Conservation (phyloP, 1,284 basidiomycete genomes). For the Polyporus tsugae region DNA sequence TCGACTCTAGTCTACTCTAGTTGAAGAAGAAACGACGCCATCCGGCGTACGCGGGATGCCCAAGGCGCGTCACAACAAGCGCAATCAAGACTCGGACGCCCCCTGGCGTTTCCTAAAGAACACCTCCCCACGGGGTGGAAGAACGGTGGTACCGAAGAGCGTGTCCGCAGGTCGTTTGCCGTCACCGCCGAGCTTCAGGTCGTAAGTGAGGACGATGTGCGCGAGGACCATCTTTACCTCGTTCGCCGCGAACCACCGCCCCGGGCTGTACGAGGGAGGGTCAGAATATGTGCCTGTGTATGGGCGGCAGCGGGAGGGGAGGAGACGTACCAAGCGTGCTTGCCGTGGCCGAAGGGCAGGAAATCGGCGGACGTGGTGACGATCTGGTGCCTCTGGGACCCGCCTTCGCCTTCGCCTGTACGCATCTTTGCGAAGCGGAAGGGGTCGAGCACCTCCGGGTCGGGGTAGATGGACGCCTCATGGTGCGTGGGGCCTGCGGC, state of each 20-base stretch:
- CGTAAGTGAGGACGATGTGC: slow-evolving; percentile 53
- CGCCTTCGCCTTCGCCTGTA: slow-evolving; percentile 31
- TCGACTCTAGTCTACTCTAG: no score
- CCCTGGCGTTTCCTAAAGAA: slow-evolving; percentile 20
- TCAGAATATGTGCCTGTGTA: not conserved
- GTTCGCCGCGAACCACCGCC: slow-evolving; percentile 54
- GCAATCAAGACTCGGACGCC: not conserved
- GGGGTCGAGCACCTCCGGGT: slow-evolving; percentile 48
- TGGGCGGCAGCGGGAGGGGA: not conserved
- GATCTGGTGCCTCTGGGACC: slow-evolving; percentile 36
- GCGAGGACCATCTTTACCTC: slow-evolving; percentile 56
- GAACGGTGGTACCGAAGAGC: not conserved
- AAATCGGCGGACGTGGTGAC: slow-evolving; percentile 43
- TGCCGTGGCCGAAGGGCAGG: slow-evolving; percentile 39
- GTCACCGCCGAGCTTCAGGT: slow-evolving; percentile 34
- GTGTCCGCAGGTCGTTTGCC: slow-evolving; percentile 16
- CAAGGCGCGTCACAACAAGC: no score
- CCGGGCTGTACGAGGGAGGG: slow-evolving; percentile 42
- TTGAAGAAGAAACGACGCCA: no score
- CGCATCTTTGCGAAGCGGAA: slow-evolving; percentile 56
- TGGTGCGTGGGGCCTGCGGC: slow-evolving; percentile 50
- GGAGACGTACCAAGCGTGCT: slow-evolving; percentile 34
- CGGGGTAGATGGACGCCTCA: slow-evolving; percentile 49
- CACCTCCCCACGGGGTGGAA: slow-evolving; percentile 15
- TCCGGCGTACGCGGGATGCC: no score